Conservation (phyloP, 306 rosid genomes). For the Medicago lupulina region DNA sequence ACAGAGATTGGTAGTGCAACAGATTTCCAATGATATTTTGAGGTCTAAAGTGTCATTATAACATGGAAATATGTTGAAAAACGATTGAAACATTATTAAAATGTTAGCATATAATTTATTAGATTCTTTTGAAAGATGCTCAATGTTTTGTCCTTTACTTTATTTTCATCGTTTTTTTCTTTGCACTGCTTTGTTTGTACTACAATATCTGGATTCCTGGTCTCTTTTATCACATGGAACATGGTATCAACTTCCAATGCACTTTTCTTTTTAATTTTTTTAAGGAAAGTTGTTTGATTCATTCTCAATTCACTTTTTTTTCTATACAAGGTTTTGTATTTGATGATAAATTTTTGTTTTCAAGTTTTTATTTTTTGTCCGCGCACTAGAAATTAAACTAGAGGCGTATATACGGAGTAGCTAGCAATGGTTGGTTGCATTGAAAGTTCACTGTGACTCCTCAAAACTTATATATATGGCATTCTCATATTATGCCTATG, state of each 20-base stretch:
- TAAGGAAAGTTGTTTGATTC: neutral
- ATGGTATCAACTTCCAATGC: slow-evolving; percentile 22
- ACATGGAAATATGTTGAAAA: neutral
- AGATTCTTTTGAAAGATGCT: neutral
- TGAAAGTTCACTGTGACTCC: too few species aligned
- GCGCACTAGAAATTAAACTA: neutral
- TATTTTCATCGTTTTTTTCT: slow-evolving; percentile 2
- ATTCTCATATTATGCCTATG: too few species aligned
- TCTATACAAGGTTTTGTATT: neutral
- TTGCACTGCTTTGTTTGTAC: neutral
- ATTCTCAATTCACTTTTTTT: neutral
- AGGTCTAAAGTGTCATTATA: neutral
- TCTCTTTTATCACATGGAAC: neutral
- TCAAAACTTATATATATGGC: too few species aligned
- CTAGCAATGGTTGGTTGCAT: too few species aligned
- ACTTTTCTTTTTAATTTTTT: neutral
- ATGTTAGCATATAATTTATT: neutral
- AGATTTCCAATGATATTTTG: neutral
- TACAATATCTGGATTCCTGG: neutral
- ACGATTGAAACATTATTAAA: neutral
- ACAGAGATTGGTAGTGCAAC: neutral
- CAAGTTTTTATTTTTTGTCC: neutral
- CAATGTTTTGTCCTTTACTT: neutral
- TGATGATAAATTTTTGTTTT: neutral
- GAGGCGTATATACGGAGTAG: too few species aligned